These are phyloP conservation scores for Leccinum fuscescens DNA, from an alignment of 1,284 basidiomycete species.

Conservation along the genomic window DNA sequence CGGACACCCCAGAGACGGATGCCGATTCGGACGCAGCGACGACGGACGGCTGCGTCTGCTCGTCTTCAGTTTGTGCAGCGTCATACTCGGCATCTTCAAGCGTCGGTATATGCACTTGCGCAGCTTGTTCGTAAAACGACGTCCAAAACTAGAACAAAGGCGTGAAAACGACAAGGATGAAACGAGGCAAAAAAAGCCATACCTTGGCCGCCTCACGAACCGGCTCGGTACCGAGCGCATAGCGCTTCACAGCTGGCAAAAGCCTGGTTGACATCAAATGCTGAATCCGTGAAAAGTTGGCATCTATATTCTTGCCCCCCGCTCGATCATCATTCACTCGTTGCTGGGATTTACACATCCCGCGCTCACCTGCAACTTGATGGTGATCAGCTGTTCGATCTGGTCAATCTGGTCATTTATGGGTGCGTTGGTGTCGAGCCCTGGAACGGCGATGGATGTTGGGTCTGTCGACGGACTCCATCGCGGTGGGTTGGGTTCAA, in stretches of 20 bases:
- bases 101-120: conserved; percentile 78
- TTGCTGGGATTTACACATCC: neutral
- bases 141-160: conserved; percentile 76
- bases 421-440: conserved; percentile 72
- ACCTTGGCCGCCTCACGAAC: conserved; percentile 88
- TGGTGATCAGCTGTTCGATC: conserved; percentile 92
- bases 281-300: conserved; percentile 89
- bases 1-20: conserved; percentile 1
- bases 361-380: conserved; percentile 68
- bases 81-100: conserved; percentile 68
- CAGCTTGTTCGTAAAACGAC: conserved; percentile 91
- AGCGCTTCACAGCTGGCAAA: conserved; percentile 85
- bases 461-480: conserved; percentile 69
- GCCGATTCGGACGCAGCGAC: conserved; percentile 12
- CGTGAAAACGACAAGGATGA: neutral
- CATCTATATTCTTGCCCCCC: conserved; percentile 77
- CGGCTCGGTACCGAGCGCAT: conserved; percentile 82
- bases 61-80: conserved; percentile 44
- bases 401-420: conserved; percentile 87
- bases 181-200: too few relatives aligned
- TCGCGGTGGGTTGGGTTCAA: conserved; percentile 51
- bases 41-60: conserved; percentile 38
- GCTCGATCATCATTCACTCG: conserved; percentile 12
- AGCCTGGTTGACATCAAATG: conserved; percentile 80
- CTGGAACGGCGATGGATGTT: conserved; percentile 63